phyloP scores from a whole-genome alignment of 345 rosid species.

The Eucalyptus pauciflora region DNA sequence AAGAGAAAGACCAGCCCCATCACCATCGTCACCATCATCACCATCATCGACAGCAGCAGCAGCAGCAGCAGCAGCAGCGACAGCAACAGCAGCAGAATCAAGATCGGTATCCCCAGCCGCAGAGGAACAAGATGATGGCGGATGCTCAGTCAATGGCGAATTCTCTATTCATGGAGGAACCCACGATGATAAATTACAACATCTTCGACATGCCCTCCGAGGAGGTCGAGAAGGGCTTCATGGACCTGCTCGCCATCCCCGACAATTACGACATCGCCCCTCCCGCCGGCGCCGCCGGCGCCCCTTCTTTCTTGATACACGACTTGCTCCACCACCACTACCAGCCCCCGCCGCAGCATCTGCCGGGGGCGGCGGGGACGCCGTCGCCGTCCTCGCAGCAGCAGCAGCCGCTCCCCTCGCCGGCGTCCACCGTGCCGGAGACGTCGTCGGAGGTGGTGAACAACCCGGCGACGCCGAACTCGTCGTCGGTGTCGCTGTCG shows the following conservation, averaged over 20 bases:
- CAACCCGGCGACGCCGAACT: slow-evolving; percentile 76
- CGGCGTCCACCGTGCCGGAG: slow-evolving; percentile 21
- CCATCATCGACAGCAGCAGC: neutral
- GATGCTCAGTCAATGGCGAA: slow-evolving; percentile 20
- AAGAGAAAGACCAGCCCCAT: neutral
- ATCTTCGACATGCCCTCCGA: slow-evolving; percentile 52
- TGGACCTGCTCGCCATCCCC: slow-evolving; percentile 40
- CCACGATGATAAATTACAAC: slow-evolving; percentile 12
- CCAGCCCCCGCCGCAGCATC: slow-evolving; percentile 5
- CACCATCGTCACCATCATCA: neutral
- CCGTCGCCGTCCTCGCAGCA: neutral
- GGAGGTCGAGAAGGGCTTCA: slow-evolving; percentile 9
- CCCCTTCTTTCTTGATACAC: slow-evolving; percentile 24
- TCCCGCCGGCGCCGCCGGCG: neutral
- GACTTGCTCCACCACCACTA: slow-evolving; percentile 27
- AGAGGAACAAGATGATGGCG: neutral
- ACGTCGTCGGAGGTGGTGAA: slow-evolving; percentile 76
- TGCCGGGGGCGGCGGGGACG: neutral
- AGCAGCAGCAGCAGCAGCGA: neutral
- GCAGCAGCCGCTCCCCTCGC: slow-evolving; percentile 16
- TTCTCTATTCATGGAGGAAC: slow-evolving; percentile 33
- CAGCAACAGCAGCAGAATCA: neutral
- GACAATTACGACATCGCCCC: neutral
- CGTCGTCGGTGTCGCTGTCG: slow-evolving; percentile 70
- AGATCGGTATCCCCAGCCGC: neutral